A percentile compares a stretch with the other conserved stretches of the same genome.
These are phyloP conservation scores for Usnea hakonensis DNA, from an alignment of 495 filamentous ascomycete species.

Conservation along the genomic window DNA sequence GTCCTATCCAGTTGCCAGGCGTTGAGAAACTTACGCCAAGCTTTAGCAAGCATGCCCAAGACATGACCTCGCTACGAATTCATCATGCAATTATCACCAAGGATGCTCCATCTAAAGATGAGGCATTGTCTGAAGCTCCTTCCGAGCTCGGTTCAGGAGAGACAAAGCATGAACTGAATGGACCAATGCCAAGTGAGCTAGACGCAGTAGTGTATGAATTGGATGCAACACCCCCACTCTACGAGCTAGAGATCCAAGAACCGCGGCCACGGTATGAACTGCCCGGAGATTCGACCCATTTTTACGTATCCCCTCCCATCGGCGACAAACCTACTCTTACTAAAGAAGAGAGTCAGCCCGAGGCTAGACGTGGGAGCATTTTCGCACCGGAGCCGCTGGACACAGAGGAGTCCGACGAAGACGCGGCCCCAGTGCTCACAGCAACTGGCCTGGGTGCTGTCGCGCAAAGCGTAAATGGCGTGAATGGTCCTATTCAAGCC, in stretches of 20 bases:
- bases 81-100: constrained; percentile 51
- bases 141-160: constrained; percentile 19
- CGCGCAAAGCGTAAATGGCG: constrained; percentile 27
- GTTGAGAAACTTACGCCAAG: constrained; percentile 49
- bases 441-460: constrained; percentile 18
- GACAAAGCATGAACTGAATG: constrained; percentile 13
- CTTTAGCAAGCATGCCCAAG: constrained; percentile 38
- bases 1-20: constrained; percentile 33
- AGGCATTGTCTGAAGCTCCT: constrained; percentile 35
- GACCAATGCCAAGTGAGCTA: constrained; percentile 7
- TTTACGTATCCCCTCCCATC: constrained; percentile 19
- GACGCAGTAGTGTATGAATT: constrained; percentile 32
- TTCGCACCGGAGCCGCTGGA: constrained; percentile 41
- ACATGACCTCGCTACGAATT: constrained; percentile 47
- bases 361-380: constrained; percentile 33
- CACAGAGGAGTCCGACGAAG: constrained; percentile 4
- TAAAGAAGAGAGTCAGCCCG: constrained; percentile 29
- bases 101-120: constrained; percentile 21
- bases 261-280: constrained; percentile 35
- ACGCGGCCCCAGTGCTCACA: constrained; percentile 10
- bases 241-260: constrained; percentile 40
- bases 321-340: constrained; percentile 13
- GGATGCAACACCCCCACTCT: constrained; percentile 34
- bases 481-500: constrained; percentile 23
- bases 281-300: constrained; percentile 32